Conservation (phyloP, 345 rosid genomes). For the Eucalyptus regnans region DNA sequence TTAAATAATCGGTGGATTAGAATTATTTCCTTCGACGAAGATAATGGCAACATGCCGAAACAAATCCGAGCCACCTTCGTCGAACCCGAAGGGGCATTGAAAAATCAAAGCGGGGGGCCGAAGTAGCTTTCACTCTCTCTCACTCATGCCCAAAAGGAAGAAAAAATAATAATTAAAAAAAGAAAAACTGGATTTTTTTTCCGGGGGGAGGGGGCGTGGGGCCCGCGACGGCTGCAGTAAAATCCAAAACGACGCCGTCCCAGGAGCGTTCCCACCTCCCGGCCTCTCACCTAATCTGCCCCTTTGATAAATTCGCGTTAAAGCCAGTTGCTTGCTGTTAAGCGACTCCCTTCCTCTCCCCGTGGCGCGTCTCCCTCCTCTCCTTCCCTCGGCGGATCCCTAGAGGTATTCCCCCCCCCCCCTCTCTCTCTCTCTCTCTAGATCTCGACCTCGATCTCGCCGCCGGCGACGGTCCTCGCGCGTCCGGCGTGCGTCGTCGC, state of each 20-base stretch:
- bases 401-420: background rate
- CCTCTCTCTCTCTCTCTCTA: background rate
- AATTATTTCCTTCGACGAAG: background rate
- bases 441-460: background rate
- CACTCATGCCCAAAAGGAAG: background rate
- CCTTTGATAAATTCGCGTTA: background rate
- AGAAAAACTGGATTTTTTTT: background rate
- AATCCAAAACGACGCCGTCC: background rate
- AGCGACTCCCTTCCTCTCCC: background rate
- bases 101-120: background rate
- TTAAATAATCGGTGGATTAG: background rate
- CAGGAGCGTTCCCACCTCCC: background rate
- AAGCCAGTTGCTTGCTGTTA: accelerated
- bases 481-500: background rate
- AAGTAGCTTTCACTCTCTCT: background rate
- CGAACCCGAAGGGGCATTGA: background rate
- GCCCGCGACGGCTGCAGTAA: background rate
- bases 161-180: no score
- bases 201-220: background rate
- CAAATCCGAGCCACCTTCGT: background rate
- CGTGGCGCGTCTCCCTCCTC: background rate
- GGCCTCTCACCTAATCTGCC: background rate
- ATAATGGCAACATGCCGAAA: background rate
- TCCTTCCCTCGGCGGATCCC: background rate
- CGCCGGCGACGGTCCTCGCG: background rate